A percentile compares a stretch with the other conserved stretches of the same genome.
Evolutionary conservation across 2,329 filamentous ascomycete species (phyloP).

Genomic region (Pseudocercospora fuligena): DNA sequence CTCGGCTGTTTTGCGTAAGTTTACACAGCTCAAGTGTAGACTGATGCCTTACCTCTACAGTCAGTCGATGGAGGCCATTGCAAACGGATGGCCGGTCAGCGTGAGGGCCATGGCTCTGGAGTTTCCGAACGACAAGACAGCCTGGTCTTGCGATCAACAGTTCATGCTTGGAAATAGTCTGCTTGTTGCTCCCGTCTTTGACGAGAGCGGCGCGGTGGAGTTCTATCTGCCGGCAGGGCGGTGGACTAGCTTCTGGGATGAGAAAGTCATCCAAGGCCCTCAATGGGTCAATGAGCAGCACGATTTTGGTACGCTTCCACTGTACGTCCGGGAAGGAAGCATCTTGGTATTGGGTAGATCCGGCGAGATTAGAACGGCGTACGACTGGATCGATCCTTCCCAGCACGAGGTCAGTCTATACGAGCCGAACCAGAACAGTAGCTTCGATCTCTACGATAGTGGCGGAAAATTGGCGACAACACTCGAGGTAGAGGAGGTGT

Average conservation of each 20-base stretch:
- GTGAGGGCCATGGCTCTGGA: conserved; percentile 70
- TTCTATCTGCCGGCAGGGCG: conserved; percentile 66
- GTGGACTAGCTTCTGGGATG: conserved; percentile 58
- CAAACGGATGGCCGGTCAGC: conserved; percentile 62
- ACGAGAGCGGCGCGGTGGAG: conserved; percentile 65
- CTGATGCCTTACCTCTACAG: conserved; percentile 64
- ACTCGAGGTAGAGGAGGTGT: conserved; percentile 37
- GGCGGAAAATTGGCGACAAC: conserved; percentile 38
- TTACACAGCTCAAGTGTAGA: conserved; percentile 59
- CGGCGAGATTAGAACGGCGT: conserved; percentile 42
- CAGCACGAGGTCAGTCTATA: conserved; percentile 47
- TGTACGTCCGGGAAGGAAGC: conserved; percentile 48
- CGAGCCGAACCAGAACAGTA: conserved; percentile 42
- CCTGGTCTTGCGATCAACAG: conserved; percentile 70
- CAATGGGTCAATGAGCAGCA: conserved; percentile 51
- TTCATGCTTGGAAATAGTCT: conserved; percentile 73
- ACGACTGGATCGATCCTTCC: conserved; percentile 45
- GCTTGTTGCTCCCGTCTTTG: conserved; percentile 68
- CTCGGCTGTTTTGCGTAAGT: conserved; percentile 60
- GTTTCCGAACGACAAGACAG: conserved; percentile 71
- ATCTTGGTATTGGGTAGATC: conserved; percentile 47
- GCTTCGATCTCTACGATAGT: conserved; percentile 43
- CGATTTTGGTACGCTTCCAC: conserved; percentile 46
- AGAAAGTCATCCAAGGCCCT: conserved; percentile 47
- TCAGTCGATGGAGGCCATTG: conserved; percentile 56